Evolutionary conservation across 768 basidiomycete species (phyloP), one percentile per base, ranked within the genome.

Genomic region (Leccinum incarnatum): DNA sequence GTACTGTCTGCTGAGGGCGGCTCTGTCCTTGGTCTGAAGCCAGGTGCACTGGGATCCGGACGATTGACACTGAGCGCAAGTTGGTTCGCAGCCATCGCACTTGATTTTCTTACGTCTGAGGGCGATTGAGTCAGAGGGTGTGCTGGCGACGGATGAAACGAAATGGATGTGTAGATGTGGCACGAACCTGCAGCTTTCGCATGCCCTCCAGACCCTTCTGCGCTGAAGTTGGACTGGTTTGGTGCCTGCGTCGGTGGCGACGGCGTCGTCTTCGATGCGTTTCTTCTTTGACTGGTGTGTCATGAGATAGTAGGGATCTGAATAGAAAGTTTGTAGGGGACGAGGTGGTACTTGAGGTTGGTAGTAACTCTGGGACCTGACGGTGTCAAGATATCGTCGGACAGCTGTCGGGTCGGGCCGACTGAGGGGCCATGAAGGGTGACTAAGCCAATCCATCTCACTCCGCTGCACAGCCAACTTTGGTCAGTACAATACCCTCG

Each of bases 1-100:
- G 63, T 71, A 94, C 92, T 94, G 92, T 79, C 92, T 81, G 69
- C 93, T 94, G 62, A 93, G 76, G 5, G 92, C 92, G 23, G 92
- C 92, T 67, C 92, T 85, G 74, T 94, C 92, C 76, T 92, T 93
- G 6, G 92, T 94, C 75, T 94, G 92, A 46, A 93, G 78, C 92
- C 92, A 94, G 47, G 89, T 91, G 69, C 92, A 94, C 65, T 86
- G 83, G 1, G 89, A 87, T 49, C 84, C 85, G 7, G 90, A 88
- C 46, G 83, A 76, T 17, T 83, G 71, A 69, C 92, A 94, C 68
- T 93, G 92, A 0, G 89, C 87, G 66, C 92, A 94, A 11, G 87
- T 88, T 12, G 92, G 92, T 69, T 94, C 92, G 66, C 78, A 83
- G 63, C 92, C 92, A 76, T 94, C 92, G 74, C 92, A 94, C 72